A percentile compares a stretch with the other conserved stretches of the same genome.
Conservation (phyloP, 2,329 filamentous ascomycete species). For the Talaromyces sp. region DNA sequence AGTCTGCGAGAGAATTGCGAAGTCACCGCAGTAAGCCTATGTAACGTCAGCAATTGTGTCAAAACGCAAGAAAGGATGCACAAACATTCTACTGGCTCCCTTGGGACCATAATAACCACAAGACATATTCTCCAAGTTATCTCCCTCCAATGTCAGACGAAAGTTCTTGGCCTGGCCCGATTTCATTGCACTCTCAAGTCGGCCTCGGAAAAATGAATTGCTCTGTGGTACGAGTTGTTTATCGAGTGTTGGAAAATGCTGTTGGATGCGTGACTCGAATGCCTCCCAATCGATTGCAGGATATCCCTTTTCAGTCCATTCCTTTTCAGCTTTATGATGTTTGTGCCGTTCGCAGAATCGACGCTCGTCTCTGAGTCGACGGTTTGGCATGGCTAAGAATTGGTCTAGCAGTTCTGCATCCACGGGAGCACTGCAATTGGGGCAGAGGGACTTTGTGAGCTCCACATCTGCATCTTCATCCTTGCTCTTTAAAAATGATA, state of each 20-base stretch:
- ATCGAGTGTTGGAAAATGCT: slow-evolving; percentile 52
- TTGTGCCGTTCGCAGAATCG: slow-evolving; percentile 62
- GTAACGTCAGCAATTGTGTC: not conserved
- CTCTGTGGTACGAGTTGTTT: slow-evolving; percentile 50
- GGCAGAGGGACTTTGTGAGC: slow-evolving; percentile 45
- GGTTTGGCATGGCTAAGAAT: slow-evolving; percentile 37
- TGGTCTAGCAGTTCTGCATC: slow-evolving; percentile 49
- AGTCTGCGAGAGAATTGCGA: slow-evolving; percentile 54
- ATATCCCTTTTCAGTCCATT: slow-evolving; percentile 54
- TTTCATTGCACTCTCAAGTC: slow-evolving; percentile 51
- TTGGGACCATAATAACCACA: slow-evolving; percentile 81
- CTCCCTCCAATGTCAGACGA: slow-evolving; percentile 45
- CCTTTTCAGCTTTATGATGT: slow-evolving; percentile 45
- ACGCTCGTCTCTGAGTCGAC: slow-evolving; percentile 30
- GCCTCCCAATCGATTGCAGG: slow-evolving; percentile 64
- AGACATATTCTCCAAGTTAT: slow-evolving; percentile 49
- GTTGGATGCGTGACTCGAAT: slow-evolving; percentile 54
- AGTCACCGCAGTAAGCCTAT: slow-evolving; percentile 54
- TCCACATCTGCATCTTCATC: not conserved
- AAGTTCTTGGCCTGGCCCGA: slow-evolving; percentile 56
- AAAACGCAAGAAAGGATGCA: not conserved
- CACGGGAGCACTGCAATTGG: slow-evolving; percentile 61
- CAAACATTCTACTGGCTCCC: slow-evolving; percentile 66
- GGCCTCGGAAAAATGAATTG: slow-evolving; percentile 55
- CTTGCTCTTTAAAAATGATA: not conserved